Percentiles rank a stretch among this genome's conserved stretches.
Conservation (phyloP, 129 eudicot species). For the Helianthus tuberosus region DNA sequence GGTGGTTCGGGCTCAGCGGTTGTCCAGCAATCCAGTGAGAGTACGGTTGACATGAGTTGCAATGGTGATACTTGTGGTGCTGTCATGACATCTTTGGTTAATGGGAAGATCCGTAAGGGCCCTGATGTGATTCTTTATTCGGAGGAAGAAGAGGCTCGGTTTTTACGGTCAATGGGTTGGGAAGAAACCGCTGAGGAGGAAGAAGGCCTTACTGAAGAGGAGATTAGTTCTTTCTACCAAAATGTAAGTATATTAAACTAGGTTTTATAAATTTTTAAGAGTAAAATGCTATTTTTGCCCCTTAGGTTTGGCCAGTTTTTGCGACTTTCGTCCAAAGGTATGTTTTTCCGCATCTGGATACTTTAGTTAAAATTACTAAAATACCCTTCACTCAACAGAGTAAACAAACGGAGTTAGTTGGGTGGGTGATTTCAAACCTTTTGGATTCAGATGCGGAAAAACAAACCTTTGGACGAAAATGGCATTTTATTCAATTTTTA, state of each 20-base stretch:
- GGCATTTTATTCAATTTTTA: too few relatives aligned
- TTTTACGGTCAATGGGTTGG: conserved; percentile 90
- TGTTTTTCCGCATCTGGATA: too few relatives aligned
- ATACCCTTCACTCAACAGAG: too few relatives aligned
- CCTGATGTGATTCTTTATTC: conserved; percentile 38
- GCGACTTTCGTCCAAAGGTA: too few relatives aligned
- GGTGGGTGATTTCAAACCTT: too few relatives aligned
- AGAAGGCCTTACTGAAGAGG: conserved; percentile 96
- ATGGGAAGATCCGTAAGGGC: conserved; percentile 42
- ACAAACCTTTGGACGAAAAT: too few relatives aligned
- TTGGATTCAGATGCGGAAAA: too few relatives aligned
- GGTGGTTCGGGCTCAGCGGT: conserved; percentile 17
- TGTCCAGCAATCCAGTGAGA: conserved; percentile 28
- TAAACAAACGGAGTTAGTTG: too few relatives aligned
- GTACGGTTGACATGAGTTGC: conserved; percentile 34
- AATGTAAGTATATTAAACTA: conserved; percentile 45
- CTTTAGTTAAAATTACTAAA: too few relatives aligned
- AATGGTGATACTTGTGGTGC: conserved; percentile 38
- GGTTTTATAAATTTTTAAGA: neutral
- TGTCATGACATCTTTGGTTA: conserved; percentile 16
- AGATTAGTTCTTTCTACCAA: conserved; percentile 74
- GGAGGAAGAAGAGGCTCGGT: conserved; percentile 92
- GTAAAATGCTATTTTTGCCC: too few relatives aligned
- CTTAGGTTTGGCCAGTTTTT: too few relatives aligned
- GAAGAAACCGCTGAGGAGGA: conserved; percentile 82